Evolutionary conservation across 768 basidiomycete genomes (phyloP).

Genomic region (Pleurotus djamor): DNA sequence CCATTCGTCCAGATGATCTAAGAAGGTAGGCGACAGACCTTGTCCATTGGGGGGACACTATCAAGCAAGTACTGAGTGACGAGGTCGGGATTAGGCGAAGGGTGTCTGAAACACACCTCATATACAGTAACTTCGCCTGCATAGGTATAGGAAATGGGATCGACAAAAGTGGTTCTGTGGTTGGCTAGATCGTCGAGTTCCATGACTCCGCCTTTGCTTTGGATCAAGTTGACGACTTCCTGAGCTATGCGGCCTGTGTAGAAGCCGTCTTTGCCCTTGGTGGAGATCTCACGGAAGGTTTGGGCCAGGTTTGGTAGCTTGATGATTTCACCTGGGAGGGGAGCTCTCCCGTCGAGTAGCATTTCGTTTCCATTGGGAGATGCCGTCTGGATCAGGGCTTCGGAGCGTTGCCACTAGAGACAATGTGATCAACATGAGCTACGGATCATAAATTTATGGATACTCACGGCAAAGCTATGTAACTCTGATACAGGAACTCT

Average conservation of each 20-base stretch:
- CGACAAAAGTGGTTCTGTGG: slow-evolving; percentile 76
- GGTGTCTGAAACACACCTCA: slow-evolving; percentile 53
- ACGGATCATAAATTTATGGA: neutral
- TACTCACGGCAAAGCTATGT: slow-evolving; percentile 53
- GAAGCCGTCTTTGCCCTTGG: slow-evolving; percentile 87
- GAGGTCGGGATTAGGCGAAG: too few relatives aligned
- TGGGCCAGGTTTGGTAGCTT: slow-evolving; percentile 77
- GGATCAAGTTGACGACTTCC: slow-evolving; percentile 83
- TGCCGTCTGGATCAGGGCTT: slow-evolving; percentile 73
- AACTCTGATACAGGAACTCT: slow-evolving; percentile 90
- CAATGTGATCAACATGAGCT: slow-evolving; percentile 4
- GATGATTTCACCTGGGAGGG: slow-evolving; percentile 83
- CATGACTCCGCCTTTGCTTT: slow-evolving; percentile 91
- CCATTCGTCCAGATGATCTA: neutral
- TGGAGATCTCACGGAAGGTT: slow-evolving; percentile 80
- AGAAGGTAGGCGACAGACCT: slow-evolving; percentile 37
- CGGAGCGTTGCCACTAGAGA: slow-evolving; percentile 54
- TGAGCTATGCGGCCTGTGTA: slow-evolving; percentile 91
- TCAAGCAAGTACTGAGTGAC: neutral
- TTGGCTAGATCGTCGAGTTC: slow-evolving; percentile 89
- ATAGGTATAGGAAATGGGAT: slow-evolving; percentile 92
- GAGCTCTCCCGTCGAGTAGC: slow-evolving; percentile 82
- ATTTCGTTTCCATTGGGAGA: slow-evolving; percentile 87
- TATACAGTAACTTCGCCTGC: slow-evolving; percentile 83
- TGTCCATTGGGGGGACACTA: slow-evolving; percentile 97